A percentile compares a stretch with the other conserved stretches of the same genome.
These are phyloP conservation scores for Adansonia gregorii DNA, from an alignment of 441 rosid genomes.

Conservation along the genomic window DNA sequence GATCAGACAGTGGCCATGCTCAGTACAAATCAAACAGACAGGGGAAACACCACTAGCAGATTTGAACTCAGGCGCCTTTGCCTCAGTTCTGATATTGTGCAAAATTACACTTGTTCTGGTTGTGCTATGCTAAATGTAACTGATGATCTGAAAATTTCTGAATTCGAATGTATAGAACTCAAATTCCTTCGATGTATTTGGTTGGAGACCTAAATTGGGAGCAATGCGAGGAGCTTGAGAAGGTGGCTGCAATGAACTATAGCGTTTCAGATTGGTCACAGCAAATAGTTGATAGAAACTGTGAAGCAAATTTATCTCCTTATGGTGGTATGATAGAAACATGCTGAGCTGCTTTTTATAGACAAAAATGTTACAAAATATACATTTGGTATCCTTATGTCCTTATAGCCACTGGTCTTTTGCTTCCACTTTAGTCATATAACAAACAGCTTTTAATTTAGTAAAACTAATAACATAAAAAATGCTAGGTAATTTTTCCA, in stretches of 20 bases:
- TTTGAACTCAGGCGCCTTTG: conserved; percentile 56
- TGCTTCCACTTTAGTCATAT: neutral
- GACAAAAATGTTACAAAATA: neutral
- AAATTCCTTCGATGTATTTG: conserved; percentile 29
- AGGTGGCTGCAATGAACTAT: conserved; percentile 52
- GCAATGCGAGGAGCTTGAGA: conserved; percentile 48
- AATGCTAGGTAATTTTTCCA: neutral
- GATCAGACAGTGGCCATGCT: conserved; percentile 57
- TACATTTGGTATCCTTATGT: neutral
- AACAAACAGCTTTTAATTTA: neutral
- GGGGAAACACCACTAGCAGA: conserved; percentile 28
- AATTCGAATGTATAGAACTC: conserved; percentile 27
- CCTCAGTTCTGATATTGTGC: conserved; percentile 42
- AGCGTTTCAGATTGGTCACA: conserved; percentile 36
- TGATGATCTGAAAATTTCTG: conserved; percentile 22
- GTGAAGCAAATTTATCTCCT: conserved; percentile 37
- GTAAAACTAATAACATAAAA: neutral
- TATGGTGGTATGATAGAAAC: conserved; percentile 40
- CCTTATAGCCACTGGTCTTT: neutral
- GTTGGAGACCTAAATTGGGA: conserved; percentile 63
- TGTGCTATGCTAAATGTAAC: conserved; percentile 30
- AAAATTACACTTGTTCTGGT: conserved; percentile 49
- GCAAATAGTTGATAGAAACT: conserved; percentile 30
- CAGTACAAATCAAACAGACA: conserved; percentile 26
- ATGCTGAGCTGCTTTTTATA: neutral